Evolutionary conservation across 1,284 basidiomycete genomes (phyloP), one percentile per base, ranked within the genome.

Genomic region (Boletellus deceptivus): DNA sequence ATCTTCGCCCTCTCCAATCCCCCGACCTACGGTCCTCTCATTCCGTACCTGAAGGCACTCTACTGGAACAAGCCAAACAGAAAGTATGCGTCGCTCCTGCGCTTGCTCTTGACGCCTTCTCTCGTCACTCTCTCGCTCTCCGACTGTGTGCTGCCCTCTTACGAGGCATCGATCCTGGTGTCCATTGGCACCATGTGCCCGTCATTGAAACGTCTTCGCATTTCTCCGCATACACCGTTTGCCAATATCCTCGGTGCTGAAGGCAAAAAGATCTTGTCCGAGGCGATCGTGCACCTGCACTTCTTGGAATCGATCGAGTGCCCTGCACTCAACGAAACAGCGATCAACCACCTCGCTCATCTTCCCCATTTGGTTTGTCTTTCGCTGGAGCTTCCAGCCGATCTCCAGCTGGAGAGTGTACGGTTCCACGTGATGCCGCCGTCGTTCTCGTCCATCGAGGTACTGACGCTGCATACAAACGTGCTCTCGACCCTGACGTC

Each of bases 1-100:
- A 51, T 68, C 25, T 58, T 59, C 46, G 57, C 65, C 0, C 57
- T 64, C 36, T 61, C 57, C 14, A 56, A 53, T 31, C 54, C 63
- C 17, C 63, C 65, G 9, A 46, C 50, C 0, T 44, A 61, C 18
- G 54, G 59, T 1, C 63, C 64, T 25, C 57, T 64, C 20, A 11
- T 63, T 41, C 63, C 63, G 1, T 27, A 56, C 42, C 43, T 68
- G 48, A 65, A 27, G 33, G 17, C 6, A n/a, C 63, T 64, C 24
- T 5, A 24, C 16, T 67, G 63, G 65, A 52, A 51, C n/a, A 51
- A 49, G 18, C 44, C 51, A 24, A 48, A 33, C 18, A 54, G 14
- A 58, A 49, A 48, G 22, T 41, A 62, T n/a, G 54, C 55, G 22
- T 52, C 62, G n/a, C 54, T 63, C 40, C 29, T 63, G 43, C 62